Percentiles rank a stretch among this genome's conserved stretches.
Evolutionary conservation across 2,329 filamentous ascomycete species (phyloP).

Genomic region (Pestalotiopsis fici): DNA sequence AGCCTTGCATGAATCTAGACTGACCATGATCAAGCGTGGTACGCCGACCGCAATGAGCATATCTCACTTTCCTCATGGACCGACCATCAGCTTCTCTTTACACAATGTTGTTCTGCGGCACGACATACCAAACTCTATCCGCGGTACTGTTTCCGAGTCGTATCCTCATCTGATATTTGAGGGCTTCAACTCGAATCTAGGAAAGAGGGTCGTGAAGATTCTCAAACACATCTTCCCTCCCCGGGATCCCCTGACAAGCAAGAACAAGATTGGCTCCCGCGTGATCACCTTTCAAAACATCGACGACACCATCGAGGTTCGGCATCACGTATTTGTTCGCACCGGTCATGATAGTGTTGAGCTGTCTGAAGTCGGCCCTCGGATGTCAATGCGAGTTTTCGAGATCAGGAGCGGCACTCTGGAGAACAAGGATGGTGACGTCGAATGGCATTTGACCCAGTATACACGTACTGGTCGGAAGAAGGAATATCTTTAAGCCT

Average conservation of each 20-base stretch:
- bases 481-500: slow-evolving; percentile 83
- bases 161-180: slow-evolving; percentile 97
- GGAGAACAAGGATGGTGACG: slow-evolving; percentile 92
- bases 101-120: slow-evolving; percentile 92
- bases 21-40: slow-evolving; percentile 41
- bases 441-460: slow-evolving; percentile 95
- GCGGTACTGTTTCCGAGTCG: slow-evolving; percentile 86
- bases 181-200: slow-evolving; percentile 33
- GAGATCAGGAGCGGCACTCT: slow-evolving; percentile 90
- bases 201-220: slow-evolving; percentile 77
- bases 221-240: slow-evolving; percentile 95
- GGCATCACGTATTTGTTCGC: slow-evolving; percentile 91
- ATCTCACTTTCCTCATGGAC: slow-evolving; percentile 77
- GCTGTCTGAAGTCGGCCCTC: slow-evolving; percentile 83
- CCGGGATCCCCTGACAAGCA: slow-evolving; percentile 70
- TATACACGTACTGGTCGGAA: slow-evolving; percentile 93
- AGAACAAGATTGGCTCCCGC: slow-evolving; percentile 78
- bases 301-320: slow-evolving; percentile 88
- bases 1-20: not conserved
- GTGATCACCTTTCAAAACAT: slow-evolving; percentile 94
- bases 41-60: slow-evolving; percentile 85
- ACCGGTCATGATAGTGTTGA: slow-evolving; percentile 90
- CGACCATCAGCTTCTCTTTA: slow-evolving; percentile 82
- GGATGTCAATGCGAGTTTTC: slow-evolving; percentile 97
- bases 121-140: slow-evolving; percentile 85